Evolutionary conservation across 257 asterid genomes (phyloP).

Genomic region (Solanum pennellii): DNA sequence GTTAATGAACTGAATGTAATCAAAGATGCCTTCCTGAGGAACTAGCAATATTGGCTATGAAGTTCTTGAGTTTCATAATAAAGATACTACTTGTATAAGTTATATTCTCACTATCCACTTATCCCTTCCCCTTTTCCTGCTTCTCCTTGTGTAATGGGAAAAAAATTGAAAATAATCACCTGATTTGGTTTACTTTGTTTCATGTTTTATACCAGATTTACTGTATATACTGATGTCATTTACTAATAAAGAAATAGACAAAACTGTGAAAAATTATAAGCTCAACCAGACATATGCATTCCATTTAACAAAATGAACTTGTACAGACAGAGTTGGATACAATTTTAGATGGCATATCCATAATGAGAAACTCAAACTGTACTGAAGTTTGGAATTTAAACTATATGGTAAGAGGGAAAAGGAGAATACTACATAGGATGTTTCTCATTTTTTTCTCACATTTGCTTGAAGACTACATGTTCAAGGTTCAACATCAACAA

Average conservation of each 20-base stretch:
- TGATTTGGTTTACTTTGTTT: not conserved
- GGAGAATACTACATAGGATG: slow-evolving; percentile 6
- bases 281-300: not conserved
- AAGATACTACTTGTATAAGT: not conserved
- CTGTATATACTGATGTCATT: not conserved
- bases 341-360: not conserved
- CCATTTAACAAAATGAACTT: not conserved
- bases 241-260: not conserved
- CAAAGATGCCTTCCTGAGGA: not conserved
- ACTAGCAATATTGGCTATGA: not conserved
- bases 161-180: not conserved
- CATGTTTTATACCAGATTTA: not conserved
- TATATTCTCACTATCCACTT: not conserved
- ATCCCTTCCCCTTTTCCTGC: not conserved
- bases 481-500: not conserved
- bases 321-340: not conserved
- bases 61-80: not conserved
- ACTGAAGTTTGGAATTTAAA: not conserved
- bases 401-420: not conserved
- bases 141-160: not conserved
- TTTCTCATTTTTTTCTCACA: slow-evolving; percentile 18
- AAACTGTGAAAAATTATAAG: not conserved
- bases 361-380: not conserved
- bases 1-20: not conserved
- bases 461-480: slow-evolving; percentile 21